Evolutionary conservation across 257 asterid genomes (phyloP), one percentile per base, ranked within the genome.

Genomic region (Verbascum thapsus): DNA sequence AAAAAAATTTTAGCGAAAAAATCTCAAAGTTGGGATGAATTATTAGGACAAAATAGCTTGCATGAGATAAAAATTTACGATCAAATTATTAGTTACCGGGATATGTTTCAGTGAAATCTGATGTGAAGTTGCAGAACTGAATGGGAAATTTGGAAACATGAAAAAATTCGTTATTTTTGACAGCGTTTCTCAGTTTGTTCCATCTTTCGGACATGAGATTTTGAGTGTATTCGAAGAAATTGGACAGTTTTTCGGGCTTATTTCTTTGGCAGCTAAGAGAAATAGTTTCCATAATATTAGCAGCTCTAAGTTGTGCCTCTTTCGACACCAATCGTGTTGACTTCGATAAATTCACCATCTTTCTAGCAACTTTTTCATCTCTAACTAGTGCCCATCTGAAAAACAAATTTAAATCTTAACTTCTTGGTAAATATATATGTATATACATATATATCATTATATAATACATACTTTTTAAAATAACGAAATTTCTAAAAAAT

Each of bases 321-420:
- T 87, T 94, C 0, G 96, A 85, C 45, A 89, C 99, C 99, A 22
- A 94, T 94, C 3, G 96, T 83, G 75, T 63, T 90, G 2, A 87
- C 16, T 68, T 80, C 91, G 3, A 90, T 82, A 62, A 77, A 94
- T 7, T 81, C 53, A 70, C 83, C 99, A 94, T 90, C 68, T 67
- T 90, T 7, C 56, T 71, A 1, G 95, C 96, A 3, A 90, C 82
- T 0, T 74, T 79, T 68, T 74, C 75, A 41, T 94, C 90, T 62
- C 59, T 81, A 1, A 87, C 95, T n/a, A 94, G 56, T 1, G 96
- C 99, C 97, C 96, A 94, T 26, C 92, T 90, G 32, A 51, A 71
- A 40, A 61, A 17, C 1, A n/a, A n/a, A n/a, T n/a, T n/a, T n/a
- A n/a, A n/a, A n/a, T n/a, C n/a, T n/a, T n/a, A n/a, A n/a, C n/a